Percentiles rank a stretch among this genome's conserved stretches.
These are phyloP conservation scores for Erodium moschatum DNA, from an alignment of 441 rosid genomes.

Conservation along the genomic window DNA sequence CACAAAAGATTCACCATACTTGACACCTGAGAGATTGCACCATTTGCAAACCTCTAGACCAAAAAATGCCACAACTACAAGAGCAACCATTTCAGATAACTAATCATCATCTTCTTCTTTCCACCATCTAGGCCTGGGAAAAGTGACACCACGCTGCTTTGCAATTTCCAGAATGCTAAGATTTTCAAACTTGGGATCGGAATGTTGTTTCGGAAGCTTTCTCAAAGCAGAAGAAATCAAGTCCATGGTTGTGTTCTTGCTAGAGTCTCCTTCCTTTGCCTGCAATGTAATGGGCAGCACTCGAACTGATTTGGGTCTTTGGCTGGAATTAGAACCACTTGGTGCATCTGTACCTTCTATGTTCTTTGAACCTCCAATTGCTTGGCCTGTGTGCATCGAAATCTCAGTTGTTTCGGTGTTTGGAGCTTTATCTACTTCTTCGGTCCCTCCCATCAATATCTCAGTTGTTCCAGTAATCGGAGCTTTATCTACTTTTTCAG, in stretches of 20 bases:
- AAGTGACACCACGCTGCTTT: slow-evolving; percentile 32
- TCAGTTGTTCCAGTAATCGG: too few species aligned
- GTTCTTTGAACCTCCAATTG: slow-evolving; percentile 3
- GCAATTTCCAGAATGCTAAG: slow-evolving; percentile 32
- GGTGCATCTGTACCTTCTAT: slow-evolving; percentile 24
- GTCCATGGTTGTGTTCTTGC: not conserved
- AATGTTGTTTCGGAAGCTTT: slow-evolving; percentile 1
- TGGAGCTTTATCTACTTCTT: too few species aligned
- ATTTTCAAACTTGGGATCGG: slow-evolving; percentile 21
- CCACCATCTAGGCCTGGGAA: slow-evolving; percentile 21
- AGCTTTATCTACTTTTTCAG: too few species aligned
- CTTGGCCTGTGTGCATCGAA: too few species aligned
- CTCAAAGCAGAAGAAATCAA: slow-evolving; percentile 24
- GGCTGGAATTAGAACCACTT: not conserved
- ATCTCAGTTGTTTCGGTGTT: too few species aligned
- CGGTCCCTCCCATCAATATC: too few species aligned
- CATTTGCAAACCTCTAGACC: not conserved
- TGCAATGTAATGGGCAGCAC: too few species aligned
- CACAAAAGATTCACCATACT: too few species aligned
- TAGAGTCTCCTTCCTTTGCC: not conserved
- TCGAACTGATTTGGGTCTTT: not conserved
- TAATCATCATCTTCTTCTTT: not conserved
- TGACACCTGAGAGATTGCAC: too few species aligned
- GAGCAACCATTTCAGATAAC: not conserved
- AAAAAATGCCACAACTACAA: not conserved